phyloP scores from a whole-genome alignment of 176 grass and related monocot genomes.

The Oropetium thomaeum region DNA sequence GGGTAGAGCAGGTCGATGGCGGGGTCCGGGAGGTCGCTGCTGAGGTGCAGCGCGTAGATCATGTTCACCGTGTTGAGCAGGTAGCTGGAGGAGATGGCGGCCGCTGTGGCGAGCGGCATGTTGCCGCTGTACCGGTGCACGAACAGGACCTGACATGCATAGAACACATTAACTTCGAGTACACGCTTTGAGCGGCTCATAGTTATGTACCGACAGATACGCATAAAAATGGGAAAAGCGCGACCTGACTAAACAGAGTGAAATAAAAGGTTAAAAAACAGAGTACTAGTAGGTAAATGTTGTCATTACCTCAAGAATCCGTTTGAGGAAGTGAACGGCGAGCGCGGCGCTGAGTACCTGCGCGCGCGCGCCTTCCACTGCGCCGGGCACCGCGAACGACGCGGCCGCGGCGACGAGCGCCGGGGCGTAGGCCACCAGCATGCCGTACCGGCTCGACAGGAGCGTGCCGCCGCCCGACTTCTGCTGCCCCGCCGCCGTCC shows the following conservation, averaged over 20 bases:
- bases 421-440: constrained; percentile 67
- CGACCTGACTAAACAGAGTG: too few relatives aligned
- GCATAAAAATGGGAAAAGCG: too few relatives aligned
- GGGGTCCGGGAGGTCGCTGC: constrained; percentile 33
- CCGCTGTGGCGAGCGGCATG: constrained; percentile 36
- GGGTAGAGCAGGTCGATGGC: constrained; percentile 45
- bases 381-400: constrained; percentile 45
- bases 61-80: constrained; percentile 36
- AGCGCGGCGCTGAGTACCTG: constrained; percentile 46
- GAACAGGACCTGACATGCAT: constrained; percentile 44
- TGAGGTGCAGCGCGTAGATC: constrained; percentile 60
- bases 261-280: neutral
- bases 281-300: neutral
- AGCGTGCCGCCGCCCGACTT: neutral
- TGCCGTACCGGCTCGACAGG: constrained; percentile 42
- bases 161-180: neutral
- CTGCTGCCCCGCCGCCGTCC: too few relatives aligned
- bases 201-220: too few relatives aligned
- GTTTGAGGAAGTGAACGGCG: constrained; percentile 68
- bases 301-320: constrained; percentile 57
- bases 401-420: constrained; percentile 41
- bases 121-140: constrained; percentile 59
- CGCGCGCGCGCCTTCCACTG: constrained; percentile 26
- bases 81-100: constrained; percentile 49
- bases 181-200: neutral